Evolutionary conservation across 2,329 filamentous ascomycete species (phyloP).

Genomic region (Hortaea sp.): DNA sequence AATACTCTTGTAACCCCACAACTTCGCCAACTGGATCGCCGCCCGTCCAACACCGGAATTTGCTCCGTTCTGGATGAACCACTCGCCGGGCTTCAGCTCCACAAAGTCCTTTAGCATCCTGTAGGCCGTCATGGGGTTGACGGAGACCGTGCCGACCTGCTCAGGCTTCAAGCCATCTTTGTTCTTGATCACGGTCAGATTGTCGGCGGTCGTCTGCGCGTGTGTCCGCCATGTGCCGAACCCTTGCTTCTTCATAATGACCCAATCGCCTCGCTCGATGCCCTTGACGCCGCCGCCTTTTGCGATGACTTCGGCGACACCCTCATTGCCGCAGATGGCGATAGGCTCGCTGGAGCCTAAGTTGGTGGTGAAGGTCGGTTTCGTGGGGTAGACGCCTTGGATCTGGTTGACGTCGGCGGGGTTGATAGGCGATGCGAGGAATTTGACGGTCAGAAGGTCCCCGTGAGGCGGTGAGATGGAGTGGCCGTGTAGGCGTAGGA

Average conservation of each 20-base stretch:
- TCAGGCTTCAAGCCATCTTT: slow-evolving; percentile 59
- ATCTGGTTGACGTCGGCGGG: slow-evolving; percentile 97
- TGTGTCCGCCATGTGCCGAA: slow-evolving; percentile 96
- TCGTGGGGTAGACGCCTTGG: slow-evolving; percentile 88
- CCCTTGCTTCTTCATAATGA: slow-evolving; percentile 71
- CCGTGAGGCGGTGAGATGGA: slow-evolving; percentile 69
- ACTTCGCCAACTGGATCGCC: slow-evolving; percentile 73
- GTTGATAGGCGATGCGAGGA: slow-evolving; percentile 88
- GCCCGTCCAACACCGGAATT: slow-evolving; percentile 88
- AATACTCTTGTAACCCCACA: slow-evolving; percentile 85
- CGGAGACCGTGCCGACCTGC: slow-evolving; percentile 77
- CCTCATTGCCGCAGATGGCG: slow-evolving; percentile 81
- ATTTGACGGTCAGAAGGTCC: slow-evolving; percentile 64
- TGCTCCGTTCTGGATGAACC: slow-evolving; percentile 95
- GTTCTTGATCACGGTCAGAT: slow-evolving; percentile 60
- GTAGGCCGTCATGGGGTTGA: slow-evolving; percentile 93
- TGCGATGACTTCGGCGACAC: slow-evolving; percentile 78
- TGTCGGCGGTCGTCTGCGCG: slow-evolving; percentile 51
- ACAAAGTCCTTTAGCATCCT: slow-evolving; percentile 81
- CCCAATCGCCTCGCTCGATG: slow-evolving; percentile 77
- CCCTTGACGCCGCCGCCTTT: slow-evolving; percentile 52
- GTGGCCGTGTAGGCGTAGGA: slow-evolving; percentile 60
- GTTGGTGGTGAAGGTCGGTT: slow-evolving; percentile 63
- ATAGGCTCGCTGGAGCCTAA: slow-evolving; percentile 69
- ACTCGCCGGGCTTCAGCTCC: slow-evolving; percentile 60